Percentiles rank a stretch among this genome's conserved stretches.
Evolutionary conservation across 352 stramenopile genomes (phyloP).

Genomic region (Peronospora tabacina): DNA sequence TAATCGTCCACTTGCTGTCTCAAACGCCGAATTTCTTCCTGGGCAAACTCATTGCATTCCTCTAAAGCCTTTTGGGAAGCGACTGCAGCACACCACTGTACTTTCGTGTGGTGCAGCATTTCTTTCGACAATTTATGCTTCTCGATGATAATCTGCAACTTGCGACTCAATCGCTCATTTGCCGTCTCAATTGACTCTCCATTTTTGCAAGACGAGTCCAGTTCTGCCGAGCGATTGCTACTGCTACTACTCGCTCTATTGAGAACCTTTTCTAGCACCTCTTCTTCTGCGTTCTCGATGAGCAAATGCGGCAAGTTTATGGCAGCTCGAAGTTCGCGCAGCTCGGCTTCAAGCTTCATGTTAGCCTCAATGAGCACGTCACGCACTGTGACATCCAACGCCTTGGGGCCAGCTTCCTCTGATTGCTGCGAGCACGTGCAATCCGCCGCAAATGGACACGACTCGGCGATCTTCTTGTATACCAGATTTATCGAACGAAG

Average conservation of each 20-base stretch:
- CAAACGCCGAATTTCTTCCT: slow-evolving; percentile 43
- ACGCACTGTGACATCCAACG: slow-evolving; percentile 33
- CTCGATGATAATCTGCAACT: slow-evolving; percentile 38
- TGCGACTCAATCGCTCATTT: slow-evolving; percentile 29
- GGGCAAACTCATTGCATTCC: slow-evolving; percentile 43
- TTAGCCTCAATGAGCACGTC: slow-evolving; percentile 51
- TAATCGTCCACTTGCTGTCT: slow-evolving; percentile 42
- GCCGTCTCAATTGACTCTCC: slow-evolving; percentile 21
- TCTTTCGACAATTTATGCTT: slow-evolving; percentile 43
- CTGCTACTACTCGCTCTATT: slow-evolving; percentile 28
- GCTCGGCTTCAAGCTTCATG: slow-evolving; percentile 40
- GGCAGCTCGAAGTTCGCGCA: slow-evolving; percentile 31
- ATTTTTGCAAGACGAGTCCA: slow-evolving; percentile 19
- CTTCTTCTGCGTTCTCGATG: slow-evolving; percentile 21
- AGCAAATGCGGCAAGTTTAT: slow-evolving; percentile 24
- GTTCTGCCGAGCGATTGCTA: slow-evolving; percentile 28
- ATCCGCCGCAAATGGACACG: slow-evolving; percentile 35
- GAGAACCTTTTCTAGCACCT: slow-evolving; percentile 22
- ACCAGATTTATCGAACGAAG: slow-evolving; percentile 54
- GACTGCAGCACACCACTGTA: slow-evolving; percentile 53
- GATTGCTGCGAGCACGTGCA: slow-evolving; percentile 18
- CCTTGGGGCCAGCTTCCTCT: slow-evolving; percentile 19
- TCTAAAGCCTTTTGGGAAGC: slow-evolving; percentile 58
- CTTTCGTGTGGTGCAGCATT: slow-evolving; percentile 54
- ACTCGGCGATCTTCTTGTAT: slow-evolving; percentile 70